A percentile compares a stretch with the other conserved stretches of the same genome.
phyloP scores from a whole-genome alignment of 1,284 basidiomycete species.

The Ustilago esculenta region DNA sequence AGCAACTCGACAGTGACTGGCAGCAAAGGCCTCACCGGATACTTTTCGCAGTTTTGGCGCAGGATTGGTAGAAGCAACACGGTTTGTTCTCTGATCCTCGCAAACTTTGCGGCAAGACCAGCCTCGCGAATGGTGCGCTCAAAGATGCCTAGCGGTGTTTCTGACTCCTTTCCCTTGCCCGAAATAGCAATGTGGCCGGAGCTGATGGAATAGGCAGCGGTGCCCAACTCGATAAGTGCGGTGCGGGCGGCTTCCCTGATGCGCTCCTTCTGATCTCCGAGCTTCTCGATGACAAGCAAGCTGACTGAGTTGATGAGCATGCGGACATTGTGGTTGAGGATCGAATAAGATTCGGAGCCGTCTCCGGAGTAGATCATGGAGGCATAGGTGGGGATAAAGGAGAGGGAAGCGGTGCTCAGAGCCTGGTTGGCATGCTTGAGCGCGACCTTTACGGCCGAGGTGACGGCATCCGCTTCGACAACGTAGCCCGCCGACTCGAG shows the following conservation, averaged over 20 bases:
- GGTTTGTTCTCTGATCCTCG: constrained; percentile 72
- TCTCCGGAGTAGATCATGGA: constrained; percentile 44
- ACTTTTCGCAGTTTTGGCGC: constrained; percentile 63
- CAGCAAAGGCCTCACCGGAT: constrained; percentile 86
- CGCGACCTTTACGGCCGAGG: constrained; percentile 74
- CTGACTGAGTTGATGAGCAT: constrained; percentile 74
- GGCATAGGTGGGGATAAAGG: constrained; percentile 57
- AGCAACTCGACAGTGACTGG: constrained; percentile 81
- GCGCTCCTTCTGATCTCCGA: constrained; percentile 80
- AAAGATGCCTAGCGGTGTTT: constrained; percentile 78
- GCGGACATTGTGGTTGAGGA: constrained; percentile 43
- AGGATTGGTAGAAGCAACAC: constrained; percentile 43
- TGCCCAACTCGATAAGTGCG: constrained; percentile 76
- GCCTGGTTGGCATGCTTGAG: constrained; percentile 83
- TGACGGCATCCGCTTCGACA: constrained; percentile 51
- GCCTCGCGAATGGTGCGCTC: constrained; percentile 80
- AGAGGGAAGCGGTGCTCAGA: constrained; percentile 68
- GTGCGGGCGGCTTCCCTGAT: constrained; percentile 80
- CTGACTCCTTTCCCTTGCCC: constrained; percentile 76
- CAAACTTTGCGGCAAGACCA: constrained; percentile 76
- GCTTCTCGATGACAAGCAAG: constrained; percentile 78
- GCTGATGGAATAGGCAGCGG: constrained; percentile 74
- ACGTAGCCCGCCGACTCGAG: constrained; percentile 37
- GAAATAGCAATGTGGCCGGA: constrained; percentile 67
- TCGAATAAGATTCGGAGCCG: constrained; percentile 21